Base-by-base conservation (phyloP, 2,329 filamentous ascomycete genomes). In the Monilinia fructicola region DNA sequence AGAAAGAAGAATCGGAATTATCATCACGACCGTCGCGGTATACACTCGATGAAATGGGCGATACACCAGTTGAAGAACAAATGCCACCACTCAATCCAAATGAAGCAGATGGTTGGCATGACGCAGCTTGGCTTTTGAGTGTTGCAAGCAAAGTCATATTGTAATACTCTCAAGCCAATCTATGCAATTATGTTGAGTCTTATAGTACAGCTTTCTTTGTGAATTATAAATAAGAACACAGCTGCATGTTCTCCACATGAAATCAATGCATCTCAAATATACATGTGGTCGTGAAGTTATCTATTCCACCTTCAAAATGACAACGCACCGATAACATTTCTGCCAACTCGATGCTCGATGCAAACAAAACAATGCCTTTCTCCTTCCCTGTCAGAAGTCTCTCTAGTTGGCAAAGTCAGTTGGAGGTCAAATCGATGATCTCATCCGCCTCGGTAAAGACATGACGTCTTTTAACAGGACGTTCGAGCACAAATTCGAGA, bases 111-210 rank as follows among this genome's bases (percentile, higher is more conserved):
- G 83, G 83, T 11, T 90, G 87, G 87, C 82, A 85, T 67, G 88
- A 90, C 76, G 87, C 87, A 35, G 86, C 86, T 21, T 90, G 87
- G 88, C 76, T 90, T 56, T 77, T 90, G 65, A 87, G 83, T 69
- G 86, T 90, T 69, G 87, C 87, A 74, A 42, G 38, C 54, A n/a
- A 44, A 7, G 26, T 61, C 11, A 52, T 21, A 40, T 61, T 35
- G 38, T 26, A 31, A 31, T 38, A 46, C n/a, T 35, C 38, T 56
- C 11, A 11, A 44, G 18, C 26, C 50, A 42, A 26, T 44, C 7
- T n/a, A 5, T 23, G 56, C 38, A 28, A 23, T 54, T 61, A 7
- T 26, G 10, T 65, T 40, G 14, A 21, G 48, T 54, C 23, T 5
- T 46, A 28, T 46, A 61, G 55, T 61, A 61, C 55, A 66, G 21